Evolutionary conservation across 306 rosid genomes (phyloP).

Genomic region (Myrica gale): DNA sequence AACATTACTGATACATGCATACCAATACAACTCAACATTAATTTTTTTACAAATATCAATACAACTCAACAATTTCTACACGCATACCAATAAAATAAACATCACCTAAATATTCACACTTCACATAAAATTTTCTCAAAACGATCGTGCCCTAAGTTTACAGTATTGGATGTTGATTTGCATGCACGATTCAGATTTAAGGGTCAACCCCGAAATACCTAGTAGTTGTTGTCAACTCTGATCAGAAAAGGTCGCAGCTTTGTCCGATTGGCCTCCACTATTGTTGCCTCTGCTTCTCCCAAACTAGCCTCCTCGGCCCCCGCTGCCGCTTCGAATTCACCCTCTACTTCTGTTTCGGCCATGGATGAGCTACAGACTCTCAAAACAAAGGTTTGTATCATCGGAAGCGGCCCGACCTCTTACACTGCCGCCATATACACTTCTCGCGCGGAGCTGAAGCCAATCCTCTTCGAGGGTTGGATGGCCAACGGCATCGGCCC

Average conservation of each 20-base stretch:
- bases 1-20: no score
- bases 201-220: no score
- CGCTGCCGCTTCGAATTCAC: slow-evolving; percentile 16
- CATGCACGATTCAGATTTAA: no score
- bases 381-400: slow-evolving; percentile 69
- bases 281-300: background rate
- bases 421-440: slow-evolving; percentile 86
- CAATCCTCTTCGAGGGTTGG: slow-evolving; percentile 83
- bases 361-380: slow-evolving; percentile 42
- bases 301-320: slow-evolving; percentile 4
- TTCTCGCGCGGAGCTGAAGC: slow-evolving; percentile 80
- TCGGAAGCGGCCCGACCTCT: slow-evolving; percentile 87
- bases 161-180: no score
- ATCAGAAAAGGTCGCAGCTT: background rate
- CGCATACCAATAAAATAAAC: no score
- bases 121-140: no score
- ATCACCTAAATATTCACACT: no score
- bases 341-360: slow-evolving; percentile 22
- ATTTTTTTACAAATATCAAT: no score
- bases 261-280: background rate
- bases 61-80: no score
- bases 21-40: no score
- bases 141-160: no score
- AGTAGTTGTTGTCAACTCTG: background rate
- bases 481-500: slow-evolving; percentile 88